These are phyloP conservation scores for Cercophora scortea DNA, from an alignment of 495 filamentous ascomycete genomes.

Conservation along the genomic window DNA sequence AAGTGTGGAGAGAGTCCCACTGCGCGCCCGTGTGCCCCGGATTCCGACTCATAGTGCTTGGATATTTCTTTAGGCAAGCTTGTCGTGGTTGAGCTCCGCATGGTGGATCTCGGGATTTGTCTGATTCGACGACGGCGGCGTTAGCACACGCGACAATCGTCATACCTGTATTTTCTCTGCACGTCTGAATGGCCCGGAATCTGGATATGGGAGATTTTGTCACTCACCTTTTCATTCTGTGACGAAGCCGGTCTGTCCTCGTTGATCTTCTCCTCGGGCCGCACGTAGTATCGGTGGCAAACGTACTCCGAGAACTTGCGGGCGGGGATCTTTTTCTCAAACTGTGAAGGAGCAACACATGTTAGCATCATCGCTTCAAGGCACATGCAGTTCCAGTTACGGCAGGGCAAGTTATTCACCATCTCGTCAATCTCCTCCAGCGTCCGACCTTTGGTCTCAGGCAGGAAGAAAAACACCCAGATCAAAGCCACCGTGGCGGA, in stretches of 20 bases:
- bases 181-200: too few species aligned
- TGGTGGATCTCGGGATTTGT: too few species aligned
- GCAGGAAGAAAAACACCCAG: conserved; percentile 47
- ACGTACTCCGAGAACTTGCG: conserved; percentile 28
- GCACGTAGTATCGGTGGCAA: conserved; percentile 14
- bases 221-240: conserved; percentile 8
- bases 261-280: not conserved
- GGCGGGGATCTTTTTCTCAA: conserved; percentile 39
- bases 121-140: too few species aligned
- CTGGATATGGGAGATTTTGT: too few species aligned
- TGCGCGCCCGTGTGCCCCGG: too few species aligned
- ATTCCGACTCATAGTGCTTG: too few species aligned
- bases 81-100: too few species aligned
- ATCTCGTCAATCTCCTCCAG: conserved; percentile 53
- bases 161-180: too few species aligned
- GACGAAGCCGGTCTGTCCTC: not conserved
- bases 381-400: not conserved
- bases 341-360: conserved; percentile 8
- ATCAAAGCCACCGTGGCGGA: conserved; percentile 20
- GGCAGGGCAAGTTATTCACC: too few species aligned
- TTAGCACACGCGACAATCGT: too few species aligned
- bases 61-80: too few species aligned
- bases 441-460: conserved; percentile 49
- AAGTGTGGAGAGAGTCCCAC: too few species aligned
- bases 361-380: not conserved